Evolutionary conservation across 768 basidiomycete genomes (phyloP), one percentile per base, ranked within the genome.

Genomic region (Phanerochaete carnosa): DNA sequence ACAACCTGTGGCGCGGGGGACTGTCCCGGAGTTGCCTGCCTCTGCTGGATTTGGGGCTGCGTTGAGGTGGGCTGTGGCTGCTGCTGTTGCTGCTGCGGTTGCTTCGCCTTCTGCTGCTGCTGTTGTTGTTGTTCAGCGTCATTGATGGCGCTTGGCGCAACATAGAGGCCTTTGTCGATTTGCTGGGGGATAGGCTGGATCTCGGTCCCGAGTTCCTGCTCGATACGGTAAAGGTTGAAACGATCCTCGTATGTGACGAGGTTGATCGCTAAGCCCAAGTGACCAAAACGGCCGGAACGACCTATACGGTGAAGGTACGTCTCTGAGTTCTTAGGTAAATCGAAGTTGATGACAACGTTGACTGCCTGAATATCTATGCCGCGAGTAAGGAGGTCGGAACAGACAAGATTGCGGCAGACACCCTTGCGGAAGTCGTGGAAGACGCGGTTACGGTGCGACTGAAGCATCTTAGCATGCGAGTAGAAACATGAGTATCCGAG

Each of bases 361-460:
- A 99, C 96, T 61, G 96, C 97, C 78, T 98, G 97, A 72, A 99
- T 99, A 76, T 99, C 96, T 74, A 99, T 99, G 77, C 96, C 96
- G 66, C 96, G 92, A 25, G 96, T 99, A 70, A 99, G 88, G 64
- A 99, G 87, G 77, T 99, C 96, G 55, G 87, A 89, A 79, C 96
- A 99, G 72, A 99, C 96, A 65, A 99, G 88, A 79, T 99, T 99
- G 68, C 96, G 89, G 81, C 96, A 98, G 50, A 95, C 94, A 64
- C 96, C 96, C 70, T 93, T 94, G 65, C 97, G 89, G 87, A 99
- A 99, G 77, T 98, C 96, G 80, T 99, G 96, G 85, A 99, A 99
- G 66, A 99, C 96, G 72, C 96, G 93, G 77, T 99, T 99, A 62
- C 96, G 94, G 77, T 98, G 94, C 32, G 91, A 89, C 78, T 99